Percentiles rank a stretch among this genome's conserved stretches.
These are phyloP conservation scores for Phytophthora constricta DNA, from an alignment of 352 stramenopile genomes.

Conservation along the genomic window DNA sequence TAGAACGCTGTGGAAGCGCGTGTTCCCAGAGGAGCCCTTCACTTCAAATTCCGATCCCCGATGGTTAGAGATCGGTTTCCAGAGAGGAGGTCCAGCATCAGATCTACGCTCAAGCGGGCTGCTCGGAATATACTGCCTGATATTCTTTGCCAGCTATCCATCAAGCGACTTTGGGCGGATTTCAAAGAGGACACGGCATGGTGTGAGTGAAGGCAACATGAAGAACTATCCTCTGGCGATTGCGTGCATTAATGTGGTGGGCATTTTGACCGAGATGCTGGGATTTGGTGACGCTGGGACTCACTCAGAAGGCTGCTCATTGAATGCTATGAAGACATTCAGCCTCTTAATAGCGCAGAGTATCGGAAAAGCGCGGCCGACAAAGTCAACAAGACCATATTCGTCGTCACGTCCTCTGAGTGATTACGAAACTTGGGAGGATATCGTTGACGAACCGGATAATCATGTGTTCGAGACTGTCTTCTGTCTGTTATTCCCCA, in stretches of 20 bases:
- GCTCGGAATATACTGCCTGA: conserved; percentile 86
- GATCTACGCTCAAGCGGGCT: conserved; percentile 84
- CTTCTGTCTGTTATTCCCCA: conserved; percentile 83
- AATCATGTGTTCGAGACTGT: conserved; percentile 90
- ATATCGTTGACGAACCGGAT: conserved; percentile 68
- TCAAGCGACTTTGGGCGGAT: conserved; percentile 74
- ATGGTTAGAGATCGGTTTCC: conserved; percentile 87
- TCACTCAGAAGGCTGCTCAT: conserved; percentile 72
- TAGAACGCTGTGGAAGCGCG: conserved; percentile 65
- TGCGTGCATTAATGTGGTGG: conserved; percentile 85
- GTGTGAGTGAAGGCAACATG: conserved; percentile 88
- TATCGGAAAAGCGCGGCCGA: conserved; percentile 32
- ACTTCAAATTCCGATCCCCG: conserved; percentile 76
- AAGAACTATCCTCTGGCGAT: conserved; percentile 91
- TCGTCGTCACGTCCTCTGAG: conserved; percentile 39
- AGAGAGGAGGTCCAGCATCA: conserved; percentile 79
- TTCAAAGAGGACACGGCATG: conserved; percentile 75
- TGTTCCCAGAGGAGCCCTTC: conserved; percentile 67
- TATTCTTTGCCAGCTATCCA: conserved; percentile 81
- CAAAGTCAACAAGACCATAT: conserved; percentile 34
- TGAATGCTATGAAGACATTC: conserved; percentile 81
- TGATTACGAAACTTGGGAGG: conserved; percentile 74
- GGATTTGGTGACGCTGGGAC: conserved; percentile 81
- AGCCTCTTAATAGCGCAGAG: conserved; percentile 71
- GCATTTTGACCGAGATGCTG: conserved; percentile 76